Conservation (phyloP, 306 rosid species). For the Sesbania bispinosa region DNA sequence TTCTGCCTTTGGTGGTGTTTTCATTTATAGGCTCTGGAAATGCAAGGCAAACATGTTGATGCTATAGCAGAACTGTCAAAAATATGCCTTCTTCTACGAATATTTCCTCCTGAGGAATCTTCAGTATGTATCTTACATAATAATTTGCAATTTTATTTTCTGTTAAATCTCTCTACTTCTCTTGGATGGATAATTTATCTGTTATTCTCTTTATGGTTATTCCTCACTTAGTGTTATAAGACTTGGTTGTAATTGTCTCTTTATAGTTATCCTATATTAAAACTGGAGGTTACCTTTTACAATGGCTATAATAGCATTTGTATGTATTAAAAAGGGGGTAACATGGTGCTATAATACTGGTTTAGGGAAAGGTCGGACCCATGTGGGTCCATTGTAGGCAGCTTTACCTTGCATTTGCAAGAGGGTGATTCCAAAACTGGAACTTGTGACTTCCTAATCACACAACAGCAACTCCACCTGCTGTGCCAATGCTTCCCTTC, state of each 20-base stretch:
- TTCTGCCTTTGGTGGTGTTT: conserved; percentile 7
- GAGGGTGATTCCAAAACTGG: no score
- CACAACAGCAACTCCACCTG: no score
- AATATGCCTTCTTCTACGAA: conserved; percentile 60
- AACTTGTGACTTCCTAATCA: no score
- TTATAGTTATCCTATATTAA: background rate
- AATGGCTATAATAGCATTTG: background rate
- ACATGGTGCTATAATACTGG: no score
- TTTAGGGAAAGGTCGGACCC: no score
- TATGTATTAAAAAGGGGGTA: background rate
- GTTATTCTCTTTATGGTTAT: background rate
- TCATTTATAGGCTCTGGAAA: conserved; percentile 66
- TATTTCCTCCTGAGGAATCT: conserved; percentile 89
- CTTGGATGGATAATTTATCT: background rate
- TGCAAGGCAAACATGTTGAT: conserved; percentile 78
- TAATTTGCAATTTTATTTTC: background rate
- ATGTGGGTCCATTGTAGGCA: no score
- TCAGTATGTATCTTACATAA: conserved; percentile 52
- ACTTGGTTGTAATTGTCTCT: background rate
- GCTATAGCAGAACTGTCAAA: conserved; percentile 73
- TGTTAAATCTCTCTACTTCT: background rate
- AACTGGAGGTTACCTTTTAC: background rate
- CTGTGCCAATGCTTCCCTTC: no score
- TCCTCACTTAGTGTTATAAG: background rate
- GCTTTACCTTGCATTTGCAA: no score